Percentiles rank a stretch among this genome's conserved stretches.
These are phyloP conservation scores for Cryptococcus sp. DNA, from an alignment of 1,284 basidiomycete genomes.

Conservation along the genomic window DNA sequence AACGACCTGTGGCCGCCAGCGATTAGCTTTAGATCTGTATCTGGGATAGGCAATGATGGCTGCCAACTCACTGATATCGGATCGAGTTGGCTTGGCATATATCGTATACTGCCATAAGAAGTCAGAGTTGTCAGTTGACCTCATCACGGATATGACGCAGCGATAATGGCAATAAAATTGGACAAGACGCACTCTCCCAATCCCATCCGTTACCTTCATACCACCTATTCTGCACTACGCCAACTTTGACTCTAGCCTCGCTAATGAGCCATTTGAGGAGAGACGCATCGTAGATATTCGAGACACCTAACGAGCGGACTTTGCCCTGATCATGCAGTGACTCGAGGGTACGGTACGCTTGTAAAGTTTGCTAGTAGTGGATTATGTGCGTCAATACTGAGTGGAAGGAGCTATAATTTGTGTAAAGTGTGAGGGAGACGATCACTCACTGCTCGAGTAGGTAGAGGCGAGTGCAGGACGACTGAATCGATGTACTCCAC, in stretches of 20 bases:
- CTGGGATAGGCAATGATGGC: neutral
- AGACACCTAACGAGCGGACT: slow-evolving; percentile 67
- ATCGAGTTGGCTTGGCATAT: slow-evolving; percentile 58
- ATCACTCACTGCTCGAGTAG: slow-evolving; percentile 54
- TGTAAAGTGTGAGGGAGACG: no score
- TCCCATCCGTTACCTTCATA: slow-evolving; percentile 77
- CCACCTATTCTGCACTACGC: slow-evolving; percentile 80
- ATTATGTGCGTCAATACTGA: neutral
- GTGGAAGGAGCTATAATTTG: no score
- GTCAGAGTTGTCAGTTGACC: slow-evolving; percentile 28
- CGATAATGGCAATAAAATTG: no score
- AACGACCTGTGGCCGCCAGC: slow-evolving; percentile 62
- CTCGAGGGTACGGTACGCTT: slow-evolving; percentile 67
- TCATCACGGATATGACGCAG: no score
- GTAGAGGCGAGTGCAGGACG: slow-evolving; percentile 72
- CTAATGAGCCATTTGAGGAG: slow-evolving; percentile 60
- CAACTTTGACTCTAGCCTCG: slow-evolving; percentile 57
- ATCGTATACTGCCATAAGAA: slow-evolving; percentile 31
- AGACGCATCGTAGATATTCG: slow-evolving; percentile 69
- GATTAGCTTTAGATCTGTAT: neutral
- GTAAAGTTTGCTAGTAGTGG: slow-evolving; percentile 57
- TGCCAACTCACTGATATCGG: slow-evolving; percentile 65
- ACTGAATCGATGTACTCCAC: slow-evolving; percentile 72
- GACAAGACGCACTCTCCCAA: slow-evolving; percentile 52
- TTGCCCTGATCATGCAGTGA: slow-evolving; percentile 64